Percentiles rank a stretch among this genome's conserved stretches.
phyloP scores from a whole-genome alignment of 805 yeast genomes.

The Phaffomyces thermotolerans region DNA sequence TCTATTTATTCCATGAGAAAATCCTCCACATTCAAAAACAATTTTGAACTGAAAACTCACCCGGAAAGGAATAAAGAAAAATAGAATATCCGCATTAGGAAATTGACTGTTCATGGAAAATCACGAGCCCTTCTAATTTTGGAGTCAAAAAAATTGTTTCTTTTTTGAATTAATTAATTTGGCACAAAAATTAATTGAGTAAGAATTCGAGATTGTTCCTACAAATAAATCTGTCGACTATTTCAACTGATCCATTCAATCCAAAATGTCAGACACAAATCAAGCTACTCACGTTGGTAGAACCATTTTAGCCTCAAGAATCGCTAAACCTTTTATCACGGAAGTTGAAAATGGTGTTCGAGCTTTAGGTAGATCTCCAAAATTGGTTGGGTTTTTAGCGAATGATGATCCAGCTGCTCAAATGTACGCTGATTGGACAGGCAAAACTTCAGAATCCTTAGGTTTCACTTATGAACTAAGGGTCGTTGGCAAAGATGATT shows the following conservation, averaged over 20 bases:
- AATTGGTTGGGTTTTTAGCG: conserved; percentile 85
- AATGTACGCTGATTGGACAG: conserved; percentile 95
- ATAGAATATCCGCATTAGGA: too few relatives aligned
- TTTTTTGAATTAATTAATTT: neutral
- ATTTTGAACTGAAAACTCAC: too few relatives aligned
- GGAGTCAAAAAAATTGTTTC: neutral
- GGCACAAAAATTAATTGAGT: conserved; percentile 1
- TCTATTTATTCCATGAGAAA: too few relatives aligned
- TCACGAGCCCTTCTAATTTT: neutral
- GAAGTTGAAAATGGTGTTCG: conserved; percentile 61
- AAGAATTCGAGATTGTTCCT: too few relatives aligned
- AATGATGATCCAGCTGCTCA: conserved; percentile 92
- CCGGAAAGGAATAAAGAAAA: too few relatives aligned
- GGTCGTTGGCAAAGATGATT: conserved; percentile 64
- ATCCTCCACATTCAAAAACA: too few relatives aligned
- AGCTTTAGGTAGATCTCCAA: conserved; percentile 51
- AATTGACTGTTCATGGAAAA: neutral
- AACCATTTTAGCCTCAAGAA: conserved; percentile 79
- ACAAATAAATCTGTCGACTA: too few relatives aligned
- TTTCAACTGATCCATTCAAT: neutral
- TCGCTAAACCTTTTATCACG: conserved; percentile 72
- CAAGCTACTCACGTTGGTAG: conserved; percentile 44
- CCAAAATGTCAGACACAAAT: conserved; percentile 19
- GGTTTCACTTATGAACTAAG: conserved; percentile 82
- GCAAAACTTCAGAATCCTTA: conserved; percentile 75